These are phyloP conservation scores for Xylariaceae sp. DNA, from an alignment of 2,329 filamentous ascomycete species.

Conservation along the genomic window DNA sequence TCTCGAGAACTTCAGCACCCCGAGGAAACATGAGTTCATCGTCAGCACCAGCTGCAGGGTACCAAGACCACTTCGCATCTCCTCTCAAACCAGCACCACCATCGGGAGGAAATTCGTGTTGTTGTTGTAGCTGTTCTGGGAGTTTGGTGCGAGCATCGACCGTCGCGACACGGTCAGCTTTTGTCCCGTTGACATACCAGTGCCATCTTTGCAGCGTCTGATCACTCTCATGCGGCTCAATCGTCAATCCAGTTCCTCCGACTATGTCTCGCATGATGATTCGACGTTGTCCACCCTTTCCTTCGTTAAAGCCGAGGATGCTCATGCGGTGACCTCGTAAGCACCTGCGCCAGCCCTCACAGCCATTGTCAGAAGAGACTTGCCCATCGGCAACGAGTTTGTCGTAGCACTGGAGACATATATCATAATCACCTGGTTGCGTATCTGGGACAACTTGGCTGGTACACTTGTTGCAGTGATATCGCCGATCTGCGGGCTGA, in stretches of 20 bases:
- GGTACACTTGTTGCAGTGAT: conserved; percentile 76
- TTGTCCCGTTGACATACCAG: conserved; percentile 42
- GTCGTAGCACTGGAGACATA: conserved; percentile 76
- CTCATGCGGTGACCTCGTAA: conserved; percentile 79
- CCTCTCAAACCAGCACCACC: conserved; percentile 66
- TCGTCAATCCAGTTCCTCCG: conserved; percentile 67
- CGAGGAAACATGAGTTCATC: conserved; percentile 84
- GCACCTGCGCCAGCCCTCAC: conserved; percentile 80
- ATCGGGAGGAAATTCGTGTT: conserved; percentile 61
- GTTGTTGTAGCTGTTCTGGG: conserved; percentile 22
- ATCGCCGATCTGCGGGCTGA: conserved; percentile 62
- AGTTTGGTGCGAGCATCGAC: conserved; percentile 46
- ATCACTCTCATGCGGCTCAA: conserved; percentile 46
- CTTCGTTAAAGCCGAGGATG: conserved; percentile 70
- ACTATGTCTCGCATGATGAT: conserved; percentile 69
- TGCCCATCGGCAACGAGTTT: conserved; percentile 59
- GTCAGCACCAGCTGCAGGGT: conserved; percentile 57
- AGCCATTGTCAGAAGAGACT: conserved; percentile 71
- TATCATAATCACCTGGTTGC: conserved; percentile 73
- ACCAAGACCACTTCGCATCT: conserved; percentile 73
- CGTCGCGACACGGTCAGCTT: conserved; percentile 46
- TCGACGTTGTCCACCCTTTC: conserved; percentile 62
- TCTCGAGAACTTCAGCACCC: conserved; percentile 76
- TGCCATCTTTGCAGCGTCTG: conserved; percentile 46
- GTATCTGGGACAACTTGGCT: conserved; percentile 44